phyloP scores from a whole-genome alignment of 352 stramenopile species.

The Phytophthora europaea region DNA sequence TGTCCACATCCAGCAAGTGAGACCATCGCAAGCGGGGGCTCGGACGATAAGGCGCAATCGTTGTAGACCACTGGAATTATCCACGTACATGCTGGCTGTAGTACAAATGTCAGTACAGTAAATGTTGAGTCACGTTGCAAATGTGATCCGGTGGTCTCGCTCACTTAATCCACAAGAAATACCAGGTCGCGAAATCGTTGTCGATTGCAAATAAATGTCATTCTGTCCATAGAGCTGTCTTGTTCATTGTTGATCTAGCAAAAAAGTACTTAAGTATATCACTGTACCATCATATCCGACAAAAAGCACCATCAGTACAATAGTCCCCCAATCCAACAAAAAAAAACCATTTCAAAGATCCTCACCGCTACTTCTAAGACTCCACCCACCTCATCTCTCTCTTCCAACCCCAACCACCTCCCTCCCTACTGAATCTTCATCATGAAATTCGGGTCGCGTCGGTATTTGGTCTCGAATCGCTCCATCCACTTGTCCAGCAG shows the following conservation, averaged over 20 bases:
- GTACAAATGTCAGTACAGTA: not conserved
- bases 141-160: too few species aligned
- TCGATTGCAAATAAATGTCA: constrained; percentile 13
- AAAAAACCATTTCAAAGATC: not conserved
- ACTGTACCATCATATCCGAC: not conserved
- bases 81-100: constrained; percentile 8
- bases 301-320: constrained; percentile 5
- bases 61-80: constrained; percentile 8
- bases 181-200: not conserved
- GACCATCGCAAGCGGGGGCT: not conserved
- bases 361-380: constrained; percentile 7
- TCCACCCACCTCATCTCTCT: not conserved
- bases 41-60: not conserved
- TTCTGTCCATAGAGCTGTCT: not conserved
- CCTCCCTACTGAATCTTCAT: constrained; percentile 71
- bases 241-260: constrained; percentile 18
- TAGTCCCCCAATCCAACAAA: not conserved
- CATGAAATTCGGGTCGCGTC: constrained; percentile 93
- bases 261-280: not conserved
- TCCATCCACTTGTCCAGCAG: constrained; percentile 94
- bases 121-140: not conserved
- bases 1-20: constrained; percentile 37
- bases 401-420: not conserved
- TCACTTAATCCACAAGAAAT: too few species aligned
- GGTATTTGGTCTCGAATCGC: constrained; percentile 91